Evolutionary conservation across 805 yeast genomes (phyloP).

Genomic region (Nakazawaea sp.): DNA sequence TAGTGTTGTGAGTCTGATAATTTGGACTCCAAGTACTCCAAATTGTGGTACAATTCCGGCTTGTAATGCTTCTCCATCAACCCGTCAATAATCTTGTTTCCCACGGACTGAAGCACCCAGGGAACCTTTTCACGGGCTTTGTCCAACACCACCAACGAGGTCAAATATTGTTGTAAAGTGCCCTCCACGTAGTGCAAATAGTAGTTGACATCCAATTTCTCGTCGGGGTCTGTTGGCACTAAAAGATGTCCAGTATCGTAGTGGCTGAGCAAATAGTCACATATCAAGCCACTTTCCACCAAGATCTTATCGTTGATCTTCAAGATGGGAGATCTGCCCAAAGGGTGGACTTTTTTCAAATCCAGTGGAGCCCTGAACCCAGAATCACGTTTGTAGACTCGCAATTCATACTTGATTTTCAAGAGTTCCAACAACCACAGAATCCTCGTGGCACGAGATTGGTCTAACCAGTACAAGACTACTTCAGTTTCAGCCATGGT

Average conservation of each 20-base stretch:
- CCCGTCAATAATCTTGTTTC: constrained; percentile 34
- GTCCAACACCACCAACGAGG: constrained; percentile 19
- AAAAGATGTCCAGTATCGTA: constrained; percentile 38
- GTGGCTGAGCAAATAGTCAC: constrained; percentile 41
- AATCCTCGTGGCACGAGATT: constrained; percentile 55
- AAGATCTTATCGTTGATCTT: constrained; percentile 31
- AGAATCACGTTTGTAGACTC: constrained; percentile 42
- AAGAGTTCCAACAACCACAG: constrained; percentile 62
- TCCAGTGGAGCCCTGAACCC: constrained; percentile 43
- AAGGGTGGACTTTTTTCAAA: constrained; percentile 46
- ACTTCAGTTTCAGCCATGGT: neutral
- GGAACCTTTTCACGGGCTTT: constrained; percentile 38
- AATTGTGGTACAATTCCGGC: constrained; percentile 34
- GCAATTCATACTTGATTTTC: constrained; percentile 45
- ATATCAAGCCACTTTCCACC: constrained; percentile 58
- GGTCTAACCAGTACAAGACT: constrained; percentile 29
- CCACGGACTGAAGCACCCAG: constrained; percentile 37
- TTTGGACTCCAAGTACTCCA: constrained; percentile 31
- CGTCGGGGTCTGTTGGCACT: constrained; percentile 33
- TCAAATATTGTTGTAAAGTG: constrained; percentile 42
- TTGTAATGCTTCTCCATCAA: constrained; percentile 41
- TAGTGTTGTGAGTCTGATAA: constrained; percentile 14
- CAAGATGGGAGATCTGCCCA: constrained; percentile 59
- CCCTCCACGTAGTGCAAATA: constrained; percentile 55
- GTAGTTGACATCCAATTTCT: constrained; percentile 31